A percentile compares a stretch with the other conserved stretches of the same genome.
Conservation (phyloP, 176 grass and related monocot species). For the Phoenix dactylifera region DNA sequence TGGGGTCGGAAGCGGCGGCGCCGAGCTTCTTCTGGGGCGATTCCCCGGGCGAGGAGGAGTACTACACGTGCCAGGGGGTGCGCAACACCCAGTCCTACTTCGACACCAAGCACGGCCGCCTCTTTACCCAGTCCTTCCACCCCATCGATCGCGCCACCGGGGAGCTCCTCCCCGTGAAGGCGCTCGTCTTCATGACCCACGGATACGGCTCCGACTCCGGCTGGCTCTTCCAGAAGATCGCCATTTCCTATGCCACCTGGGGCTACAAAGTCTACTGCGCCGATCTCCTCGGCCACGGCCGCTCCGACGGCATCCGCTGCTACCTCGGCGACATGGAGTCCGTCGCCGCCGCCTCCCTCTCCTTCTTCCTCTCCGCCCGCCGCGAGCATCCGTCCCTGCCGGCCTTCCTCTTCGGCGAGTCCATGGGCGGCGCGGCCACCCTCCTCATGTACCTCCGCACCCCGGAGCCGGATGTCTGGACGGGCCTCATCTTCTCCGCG, state of each 20-base stretch:
- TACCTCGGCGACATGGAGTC: conserved; percentile 65
- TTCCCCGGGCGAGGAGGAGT: conserved; percentile 41
- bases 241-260: conserved; percentile 49
- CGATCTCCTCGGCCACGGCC: conserved; percentile 60
- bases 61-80: conserved; percentile 47
- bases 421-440: conserved; percentile 61
- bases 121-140: conserved; percentile 71
- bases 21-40: conserved; percentile 59
- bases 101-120: conserved; percentile 41
- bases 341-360: conserved; percentile 38
- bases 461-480: conserved; percentile 28
- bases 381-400: conserved; percentile 26
- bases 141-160: conserved; percentile 25
- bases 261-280: conserved; percentile 65
- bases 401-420: conserved; percentile 64
- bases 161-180: conserved; percentile 32
- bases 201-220: conserved; percentile 62
- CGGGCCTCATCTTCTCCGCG: conserved; percentile 52
- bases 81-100: conserved; percentile 41
- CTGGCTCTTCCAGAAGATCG: conserved; percentile 60
- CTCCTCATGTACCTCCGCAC: conserved; percentile 57
- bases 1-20: neutral
- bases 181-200: conserved; percentile 44
- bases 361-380: conserved; percentile 57
- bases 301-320: conserved; percentile 57